These are phyloP conservation scores for Dothideomycetes sp. DNA, from an alignment of 2,329 filamentous ascomycete genomes.

Conservation along the genomic window DNA sequence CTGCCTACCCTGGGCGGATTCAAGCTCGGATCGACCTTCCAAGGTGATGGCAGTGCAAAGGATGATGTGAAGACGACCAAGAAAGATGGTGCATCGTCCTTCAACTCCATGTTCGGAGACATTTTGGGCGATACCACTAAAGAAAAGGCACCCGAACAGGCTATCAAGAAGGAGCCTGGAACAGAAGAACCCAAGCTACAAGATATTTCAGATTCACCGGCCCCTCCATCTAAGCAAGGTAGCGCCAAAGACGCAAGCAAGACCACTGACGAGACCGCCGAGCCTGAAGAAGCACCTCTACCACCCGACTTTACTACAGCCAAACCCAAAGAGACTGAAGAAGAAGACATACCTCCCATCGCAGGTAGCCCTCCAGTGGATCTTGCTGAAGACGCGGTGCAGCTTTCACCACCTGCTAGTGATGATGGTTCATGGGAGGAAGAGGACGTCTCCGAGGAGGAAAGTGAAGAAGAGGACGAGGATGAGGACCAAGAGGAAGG, in stretches of 20 bases:
- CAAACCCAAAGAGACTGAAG: constrained; percentile 17
- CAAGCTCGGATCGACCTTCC: constrained; percentile 60
- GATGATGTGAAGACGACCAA: constrained; percentile 48
- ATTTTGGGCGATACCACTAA: constrained; percentile 29
- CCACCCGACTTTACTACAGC: constrained; percentile 33
- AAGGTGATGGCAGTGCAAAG: constrained; percentile 52
- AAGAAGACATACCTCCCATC: constrained; percentile 31
- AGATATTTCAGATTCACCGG: constrained; percentile 31
- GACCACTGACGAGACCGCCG: constrained; percentile 14
- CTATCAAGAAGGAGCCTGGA: constrained; percentile 31
- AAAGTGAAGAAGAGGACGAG: constrained; percentile 25
- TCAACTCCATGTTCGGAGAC: constrained; percentile 25
- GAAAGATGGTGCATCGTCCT: constrained; percentile 22
- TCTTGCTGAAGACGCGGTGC: constrained; percentile 22
- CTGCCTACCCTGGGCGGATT: constrained; percentile 42
- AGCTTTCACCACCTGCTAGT: constrained; percentile 21
- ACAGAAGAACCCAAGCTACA: constrained; percentile 25
- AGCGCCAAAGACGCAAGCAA: too few relatives aligned
- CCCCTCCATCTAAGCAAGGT: constrained; percentile 18
- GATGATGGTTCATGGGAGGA: constrained; percentile 22
- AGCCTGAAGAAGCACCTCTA: constrained; percentile 20
- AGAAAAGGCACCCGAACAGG: constrained; percentile 24
- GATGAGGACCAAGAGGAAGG: constrained; percentile 41
- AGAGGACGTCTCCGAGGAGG: constrained; percentile 26
- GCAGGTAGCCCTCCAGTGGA: constrained; percentile 41